Evolutionary conservation across 345 rosid species (phyloP).

Genomic region (Brassica rapa): DNA sequence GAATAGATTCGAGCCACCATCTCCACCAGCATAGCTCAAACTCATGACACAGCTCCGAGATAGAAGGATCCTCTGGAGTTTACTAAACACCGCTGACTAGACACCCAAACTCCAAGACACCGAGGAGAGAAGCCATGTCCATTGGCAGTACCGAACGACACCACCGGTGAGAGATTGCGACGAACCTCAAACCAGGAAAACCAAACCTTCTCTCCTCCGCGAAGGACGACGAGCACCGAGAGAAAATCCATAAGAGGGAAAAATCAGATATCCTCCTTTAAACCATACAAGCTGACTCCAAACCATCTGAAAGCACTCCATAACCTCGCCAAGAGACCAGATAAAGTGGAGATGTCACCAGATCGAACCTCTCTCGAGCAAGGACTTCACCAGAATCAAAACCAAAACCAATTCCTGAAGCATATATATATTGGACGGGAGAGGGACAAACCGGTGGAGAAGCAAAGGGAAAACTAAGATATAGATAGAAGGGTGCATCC

Average conservation of each 20-base stretch:
- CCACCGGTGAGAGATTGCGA: not conserved
- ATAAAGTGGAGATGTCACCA: not conserved
- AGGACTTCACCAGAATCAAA: not conserved
- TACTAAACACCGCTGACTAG: not conserved
- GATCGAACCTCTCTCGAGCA: not conserved
- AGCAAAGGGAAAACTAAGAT: not conserved
- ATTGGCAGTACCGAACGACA: not conserved
- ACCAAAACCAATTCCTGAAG: not conserved
- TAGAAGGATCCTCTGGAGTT: not conserved
- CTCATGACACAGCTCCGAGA: not conserved
- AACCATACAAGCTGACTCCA: not conserved
- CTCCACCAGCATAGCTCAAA: not conserved
- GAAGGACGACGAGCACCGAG: not conserved
- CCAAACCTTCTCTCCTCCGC: not conserved
- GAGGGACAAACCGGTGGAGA: not conserved
- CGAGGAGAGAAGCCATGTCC: not conserved
- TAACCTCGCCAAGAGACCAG: not conserved
- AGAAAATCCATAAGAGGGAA: not conserved
- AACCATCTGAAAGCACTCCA: not conserved
- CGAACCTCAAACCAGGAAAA: not conserved
- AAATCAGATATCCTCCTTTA: not conserved
- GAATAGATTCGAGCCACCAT: not conserved
- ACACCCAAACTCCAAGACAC: not conserved
- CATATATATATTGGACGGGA: not conserved
- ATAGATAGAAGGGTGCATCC: not conserved